These are phyloP conservation scores for Keithomyces neogunnii DNA, from an alignment of 2,329 filamentous ascomycete species.

Conservation along the genomic window DNA sequence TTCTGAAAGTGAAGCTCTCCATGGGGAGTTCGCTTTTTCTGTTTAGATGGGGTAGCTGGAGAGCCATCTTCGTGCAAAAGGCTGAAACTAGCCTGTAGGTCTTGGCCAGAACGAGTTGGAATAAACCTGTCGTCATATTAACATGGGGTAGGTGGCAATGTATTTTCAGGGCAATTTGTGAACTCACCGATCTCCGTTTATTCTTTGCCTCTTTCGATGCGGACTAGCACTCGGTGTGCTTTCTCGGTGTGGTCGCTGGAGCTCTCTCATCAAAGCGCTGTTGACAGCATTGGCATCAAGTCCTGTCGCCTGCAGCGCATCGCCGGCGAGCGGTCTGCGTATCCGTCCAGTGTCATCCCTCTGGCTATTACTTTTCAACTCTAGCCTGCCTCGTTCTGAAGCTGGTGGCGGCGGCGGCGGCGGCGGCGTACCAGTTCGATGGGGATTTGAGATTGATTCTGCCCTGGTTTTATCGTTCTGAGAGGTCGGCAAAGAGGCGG, in stretches of 20 bases:
- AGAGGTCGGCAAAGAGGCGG: slow-evolving; percentile 17
- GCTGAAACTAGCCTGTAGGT: slow-evolving; percentile 87
- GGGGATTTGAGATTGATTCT: slow-evolving; percentile 13
- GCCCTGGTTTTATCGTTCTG: neutral
- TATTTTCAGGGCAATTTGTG: too few relatives aligned
- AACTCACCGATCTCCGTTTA: slow-evolving; percentile 52
- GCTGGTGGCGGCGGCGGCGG: slow-evolving; percentile 17
- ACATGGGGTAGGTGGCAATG: too few relatives aligned
- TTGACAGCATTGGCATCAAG: slow-evolving; percentile 44
- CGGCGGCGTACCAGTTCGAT: slow-evolving; percentile 35
- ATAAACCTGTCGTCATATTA: slow-evolving; percentile 62
- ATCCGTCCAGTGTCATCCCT: slow-evolving; percentile 21
- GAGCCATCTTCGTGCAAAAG: slow-evolving; percentile 88
- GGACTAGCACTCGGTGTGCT: slow-evolving; percentile 46
- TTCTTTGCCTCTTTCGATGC: slow-evolving; percentile 49
- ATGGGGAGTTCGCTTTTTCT: slow-evolving; percentile 76
- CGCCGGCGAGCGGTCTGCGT: slow-evolving; percentile 27
- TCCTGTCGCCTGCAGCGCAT: slow-evolving; percentile 24
- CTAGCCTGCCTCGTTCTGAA: slow-evolving; percentile 33
- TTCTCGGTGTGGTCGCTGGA: slow-evolving; percentile 42
- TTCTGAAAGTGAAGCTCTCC: slow-evolving; percentile 91
- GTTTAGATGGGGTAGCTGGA: slow-evolving; percentile 79
- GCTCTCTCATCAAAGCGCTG: slow-evolving; percentile 41
- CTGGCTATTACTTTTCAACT: slow-evolving; percentile 32
- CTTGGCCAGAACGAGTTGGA: slow-evolving; percentile 85